phyloP scores from a whole-genome alignment of 2,329 filamentous ascomycete genomes.

The Cladosporium sp. region DNA sequence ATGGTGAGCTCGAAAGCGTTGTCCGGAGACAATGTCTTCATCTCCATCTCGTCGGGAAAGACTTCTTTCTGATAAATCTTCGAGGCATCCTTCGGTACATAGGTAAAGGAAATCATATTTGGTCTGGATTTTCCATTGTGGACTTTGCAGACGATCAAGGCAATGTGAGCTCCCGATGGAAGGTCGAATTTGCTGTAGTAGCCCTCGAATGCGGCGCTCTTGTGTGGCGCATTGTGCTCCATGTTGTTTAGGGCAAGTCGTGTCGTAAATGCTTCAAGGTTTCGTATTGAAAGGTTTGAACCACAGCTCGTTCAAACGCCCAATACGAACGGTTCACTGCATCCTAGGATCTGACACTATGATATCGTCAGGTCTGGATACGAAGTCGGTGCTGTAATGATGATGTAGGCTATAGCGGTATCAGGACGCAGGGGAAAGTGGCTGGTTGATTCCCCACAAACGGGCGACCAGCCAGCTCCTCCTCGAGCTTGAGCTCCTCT shows the following conservation, averaged over 20 bases:
- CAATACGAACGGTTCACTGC: not conserved
- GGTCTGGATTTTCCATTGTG: constrained; percentile 43
- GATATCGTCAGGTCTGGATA: not conserved
- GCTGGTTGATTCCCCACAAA: constrained; percentile 11
- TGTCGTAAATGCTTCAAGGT: not conserved
- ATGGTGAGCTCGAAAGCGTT: constrained; percentile 46
- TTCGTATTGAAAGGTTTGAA: not conserved
- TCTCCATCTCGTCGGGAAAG: constrained; percentile 46
- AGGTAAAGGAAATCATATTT: constrained; percentile 54
- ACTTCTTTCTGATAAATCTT: constrained; percentile 47
- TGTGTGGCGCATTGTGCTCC: constrained; percentile 48
- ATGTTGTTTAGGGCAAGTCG: constrained; percentile 29
- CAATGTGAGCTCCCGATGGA: constrained; percentile 48
- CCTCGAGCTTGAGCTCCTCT: not conserved
- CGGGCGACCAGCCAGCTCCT: not conserved
- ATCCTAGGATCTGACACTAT: not conserved
- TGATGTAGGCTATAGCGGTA: not conserved
- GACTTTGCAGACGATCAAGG: constrained; percentile 51
- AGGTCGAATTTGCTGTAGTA: constrained; percentile 55
- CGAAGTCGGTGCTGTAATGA: not conserved
- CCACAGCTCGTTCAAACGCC: not conserved
- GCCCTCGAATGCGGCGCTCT: constrained; percentile 49
- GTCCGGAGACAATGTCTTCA: constrained; percentile 30
- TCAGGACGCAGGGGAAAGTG: not conserved
- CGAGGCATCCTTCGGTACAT: constrained; percentile 43